phyloP scores from a whole-genome alignment of 495 filamentous ascomycete species.

The Echria macrotheca region DNA sequence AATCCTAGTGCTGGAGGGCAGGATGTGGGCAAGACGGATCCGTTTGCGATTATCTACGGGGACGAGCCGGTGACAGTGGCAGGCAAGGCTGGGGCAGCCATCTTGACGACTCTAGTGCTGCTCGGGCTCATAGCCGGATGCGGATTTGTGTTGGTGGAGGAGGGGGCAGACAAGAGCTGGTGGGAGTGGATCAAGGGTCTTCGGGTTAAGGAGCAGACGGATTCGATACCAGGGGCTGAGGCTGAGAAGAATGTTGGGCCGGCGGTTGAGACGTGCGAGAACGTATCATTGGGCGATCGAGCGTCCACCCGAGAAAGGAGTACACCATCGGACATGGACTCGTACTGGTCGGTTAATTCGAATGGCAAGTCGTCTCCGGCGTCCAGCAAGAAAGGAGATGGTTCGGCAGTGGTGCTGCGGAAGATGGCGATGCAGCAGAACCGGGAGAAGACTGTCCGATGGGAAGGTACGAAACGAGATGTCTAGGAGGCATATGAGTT shows the following conservation, averaged over 20 bases:
- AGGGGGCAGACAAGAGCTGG: constrained; percentile 25
- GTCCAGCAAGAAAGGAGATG: background rate
- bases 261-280: constrained; percentile 12
- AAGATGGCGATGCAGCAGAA: background rate
- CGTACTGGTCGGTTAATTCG: constrained; percentile 10
- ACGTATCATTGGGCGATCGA: background rate
- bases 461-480: constrained; percentile 13
- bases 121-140: constrained; percentile 24
- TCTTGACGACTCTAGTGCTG: constrained; percentile 49
- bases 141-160: constrained; percentile 36
- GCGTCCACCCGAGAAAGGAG: background rate
- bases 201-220: no score
- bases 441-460: constrained; percentile 3
- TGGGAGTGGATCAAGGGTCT: background rate
- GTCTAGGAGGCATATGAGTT: constrained; percentile 14
- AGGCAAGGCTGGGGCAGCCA: constrained; percentile 56
- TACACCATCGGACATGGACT: background rate
- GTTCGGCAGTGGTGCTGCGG: background rate
- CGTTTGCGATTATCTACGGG: constrained; percentile 11
- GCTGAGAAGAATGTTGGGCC: constrained; percentile 3
- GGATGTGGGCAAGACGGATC: constrained; percentile 29
- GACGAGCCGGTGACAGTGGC: constrained; percentile 37
- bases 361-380: background rate
- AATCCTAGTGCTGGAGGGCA: constrained; percentile 59
- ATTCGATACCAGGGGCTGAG: no score